A percentile compares a stretch with the other conserved stretches of the same genome.
These are phyloP conservation scores for Pichia sp. DNA, from an alignment of 1,139 yeast genomes.

Conservation along the genomic window DNA sequence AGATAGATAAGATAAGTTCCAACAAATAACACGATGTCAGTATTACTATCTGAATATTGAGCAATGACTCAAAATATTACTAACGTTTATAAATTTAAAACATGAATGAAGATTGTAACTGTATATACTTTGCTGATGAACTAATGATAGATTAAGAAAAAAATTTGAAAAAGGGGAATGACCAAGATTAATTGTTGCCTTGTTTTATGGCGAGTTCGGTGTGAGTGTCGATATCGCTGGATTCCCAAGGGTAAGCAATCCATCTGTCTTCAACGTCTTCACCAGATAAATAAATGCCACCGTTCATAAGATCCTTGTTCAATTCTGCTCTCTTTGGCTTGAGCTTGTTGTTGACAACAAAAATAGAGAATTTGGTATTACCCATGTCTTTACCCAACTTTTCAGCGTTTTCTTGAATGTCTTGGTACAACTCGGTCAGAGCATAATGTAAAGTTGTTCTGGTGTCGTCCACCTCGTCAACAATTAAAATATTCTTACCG, in stretches of 20 bases:
- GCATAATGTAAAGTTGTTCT: conserved; percentile 67
- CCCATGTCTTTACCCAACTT: conserved; percentile 34
- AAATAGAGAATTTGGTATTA: conserved; percentile 48
- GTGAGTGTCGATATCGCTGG: conserved; percentile 44
- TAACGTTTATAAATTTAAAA: neutral
- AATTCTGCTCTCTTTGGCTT: conserved; percentile 54
- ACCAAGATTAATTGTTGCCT: conserved; percentile 33
- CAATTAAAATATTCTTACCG: conserved; percentile 57
- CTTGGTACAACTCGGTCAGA: conserved; percentile 52
- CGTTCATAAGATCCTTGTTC: conserved; percentile 42
- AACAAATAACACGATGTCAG: neutral
- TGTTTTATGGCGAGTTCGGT: conserved; percentile 39
- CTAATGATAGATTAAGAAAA: neutral
- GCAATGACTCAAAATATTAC: no score
- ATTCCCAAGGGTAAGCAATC: conserved; percentile 68
- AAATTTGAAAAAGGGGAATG: neutral
- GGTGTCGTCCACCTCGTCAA: conserved; percentile 69
- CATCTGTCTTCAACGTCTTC: conserved; percentile 51
- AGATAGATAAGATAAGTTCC: conserved; percentile 12
- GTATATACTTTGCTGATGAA: neutral
- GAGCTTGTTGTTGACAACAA: conserved; percentile 56
- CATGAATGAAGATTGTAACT: neutral
- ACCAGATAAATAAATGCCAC: conserved; percentile 50
- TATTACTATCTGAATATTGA: neutral
- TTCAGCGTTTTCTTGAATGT: conserved; percentile 46